Base-by-base conservation (phyloP, 176 grass and related monocot genomes). In the Eremochloa ophiuroides region DNA sequence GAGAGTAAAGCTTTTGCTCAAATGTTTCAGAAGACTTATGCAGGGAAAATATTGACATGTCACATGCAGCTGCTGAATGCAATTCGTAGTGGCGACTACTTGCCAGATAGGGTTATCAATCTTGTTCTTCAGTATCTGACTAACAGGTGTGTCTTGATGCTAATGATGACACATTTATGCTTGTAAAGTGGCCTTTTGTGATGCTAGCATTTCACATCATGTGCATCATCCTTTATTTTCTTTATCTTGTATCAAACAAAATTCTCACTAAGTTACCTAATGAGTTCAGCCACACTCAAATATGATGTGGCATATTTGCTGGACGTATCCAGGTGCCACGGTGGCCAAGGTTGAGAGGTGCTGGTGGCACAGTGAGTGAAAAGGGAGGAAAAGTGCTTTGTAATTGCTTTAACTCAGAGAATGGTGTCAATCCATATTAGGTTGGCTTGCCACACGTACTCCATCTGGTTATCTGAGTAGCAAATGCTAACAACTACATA, bases 111-210 rank as follows among this genome's bases (percentile, higher is more conserved):
- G 85, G 90, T 94, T 71, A 89, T 89, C 76, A 98, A 98, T 74
- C 95, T 98, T 78, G 68, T 98, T 76, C 92, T 98, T 89, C 95
- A 98, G 87, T 98, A 94, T 85, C 78, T 98, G 18, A 93, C 85
- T 74, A 94, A 93, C 87, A 98, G 95, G 95, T 77, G 74, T 74
- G 38, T 74, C 75, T 44, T 30, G 30, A 59, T 31, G 69, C 66
- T 23, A 28, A 66, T 27, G 34, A 56, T 30, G 80, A 62, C 18
- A 31, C 37, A 40, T 73, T 62, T 68, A 30, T 85, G 25, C 59
- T 81, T 64, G 26, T 62, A 18, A 74, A 63, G 26, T 64, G 15
- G 38, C 55, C 60, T 80, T 62, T 22, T 58, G 11, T 75, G 22
- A 51, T 22, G 10, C 9, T 40, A 73, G 44, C 38, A 53, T 66